Conservation (phyloP, 2,329 filamentous ascomycete genomes). For the Parasarocladium wereldwijsianum region DNA sequence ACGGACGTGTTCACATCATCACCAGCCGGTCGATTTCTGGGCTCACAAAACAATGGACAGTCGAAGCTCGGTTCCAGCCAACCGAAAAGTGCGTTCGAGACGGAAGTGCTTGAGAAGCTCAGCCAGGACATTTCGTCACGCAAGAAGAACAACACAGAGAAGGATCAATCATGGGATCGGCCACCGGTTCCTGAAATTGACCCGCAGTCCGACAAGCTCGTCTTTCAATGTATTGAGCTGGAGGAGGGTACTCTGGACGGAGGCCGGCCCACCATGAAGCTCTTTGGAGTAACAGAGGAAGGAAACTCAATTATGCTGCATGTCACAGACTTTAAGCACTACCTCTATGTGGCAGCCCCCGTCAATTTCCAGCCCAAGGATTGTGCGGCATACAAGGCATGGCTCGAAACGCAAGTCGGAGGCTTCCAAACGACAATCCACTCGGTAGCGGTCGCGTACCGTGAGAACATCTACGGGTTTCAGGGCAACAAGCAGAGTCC, state of each 20-base stretch:
- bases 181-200: constrained; percentile 37
- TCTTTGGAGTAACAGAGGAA: constrained; percentile 75
- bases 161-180: constrained; percentile 80
- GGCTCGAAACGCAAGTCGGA: constrained; percentile 66
- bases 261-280: constrained; percentile 64
- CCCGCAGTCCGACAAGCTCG: constrained; percentile 52
- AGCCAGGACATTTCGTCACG: constrained; percentile 81
- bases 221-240: constrained; percentile 89
- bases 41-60: constrained; percentile 44
- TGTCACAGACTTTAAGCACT: constrained; percentile 91
- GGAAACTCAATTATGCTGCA: constrained; percentile 91
- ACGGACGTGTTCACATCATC: constrained; percentile 49
- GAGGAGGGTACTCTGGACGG: constrained; percentile 77
- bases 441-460: constrained; percentile 66
- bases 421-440: constrained; percentile 61
- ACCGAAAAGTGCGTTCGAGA: constrained; percentile 83
- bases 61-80: constrained; percentile 56
- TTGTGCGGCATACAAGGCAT: constrained; percentile 63
- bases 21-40: constrained; percentile 38
- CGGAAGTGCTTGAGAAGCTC: constrained; percentile 87
- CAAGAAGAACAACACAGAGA: constrained; percentile 79
- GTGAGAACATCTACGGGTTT: constrained; percentile 87
- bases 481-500: constrained; percentile 86
- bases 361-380: constrained; percentile 66
- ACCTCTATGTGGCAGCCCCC: constrained; percentile 85